A percentile compares a stretch with the other conserved stretches of the same genome.
These are phyloP conservation scores for Gnaphalium uliginosum DNA, from an alignment of 129 eudicot species.

Conservation along the genomic window DNA sequence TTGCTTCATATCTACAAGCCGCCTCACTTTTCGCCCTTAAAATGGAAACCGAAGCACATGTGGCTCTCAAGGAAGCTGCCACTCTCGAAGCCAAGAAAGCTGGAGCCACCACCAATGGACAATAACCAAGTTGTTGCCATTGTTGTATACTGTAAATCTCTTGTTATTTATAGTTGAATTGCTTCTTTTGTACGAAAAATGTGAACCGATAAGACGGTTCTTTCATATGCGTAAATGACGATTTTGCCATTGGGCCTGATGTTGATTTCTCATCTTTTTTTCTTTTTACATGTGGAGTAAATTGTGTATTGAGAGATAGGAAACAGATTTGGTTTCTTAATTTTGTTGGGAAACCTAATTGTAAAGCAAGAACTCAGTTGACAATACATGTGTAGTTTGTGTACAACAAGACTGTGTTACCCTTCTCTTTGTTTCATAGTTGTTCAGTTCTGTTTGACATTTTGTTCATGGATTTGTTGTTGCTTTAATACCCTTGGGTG, in stretches of 20 bases:
- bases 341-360: constrained; percentile 9
- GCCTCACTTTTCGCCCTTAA: constrained; percentile 54
- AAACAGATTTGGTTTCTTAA: constrained; percentile 22
- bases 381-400: constrained; percentile 33
- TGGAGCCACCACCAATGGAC: constrained; percentile 31
- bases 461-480: no score
- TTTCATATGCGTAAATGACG: constrained; percentile 20
- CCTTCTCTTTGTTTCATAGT: constrained; percentile 14
- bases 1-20: constrained; percentile 64
- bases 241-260: constrained; percentile 25
- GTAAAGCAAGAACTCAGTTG: constrained; percentile 10
- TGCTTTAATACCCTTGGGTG: no score
- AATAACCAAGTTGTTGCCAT: constrained; percentile 20
- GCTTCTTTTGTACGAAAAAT: constrained; percentile 27
- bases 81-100: constrained; percentile 55
- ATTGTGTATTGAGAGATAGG: constrained; percentile 39
- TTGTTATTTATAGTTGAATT: not conserved
- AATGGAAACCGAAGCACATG: constrained; percentile 59
- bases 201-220: constrained; percentile 19
- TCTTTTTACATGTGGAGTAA: constrained; percentile 19
- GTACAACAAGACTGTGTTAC: constrained; percentile 20
- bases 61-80: constrained; percentile 56
- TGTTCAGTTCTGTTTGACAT: not conserved
- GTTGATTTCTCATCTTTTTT: not conserved
- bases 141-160: constrained; percentile 34